These are phyloP conservation scores for Ceratocystis eucalypticola DNA, from an alignment of 2,329 filamentous ascomycete genomes.

Conservation along the genomic window DNA sequence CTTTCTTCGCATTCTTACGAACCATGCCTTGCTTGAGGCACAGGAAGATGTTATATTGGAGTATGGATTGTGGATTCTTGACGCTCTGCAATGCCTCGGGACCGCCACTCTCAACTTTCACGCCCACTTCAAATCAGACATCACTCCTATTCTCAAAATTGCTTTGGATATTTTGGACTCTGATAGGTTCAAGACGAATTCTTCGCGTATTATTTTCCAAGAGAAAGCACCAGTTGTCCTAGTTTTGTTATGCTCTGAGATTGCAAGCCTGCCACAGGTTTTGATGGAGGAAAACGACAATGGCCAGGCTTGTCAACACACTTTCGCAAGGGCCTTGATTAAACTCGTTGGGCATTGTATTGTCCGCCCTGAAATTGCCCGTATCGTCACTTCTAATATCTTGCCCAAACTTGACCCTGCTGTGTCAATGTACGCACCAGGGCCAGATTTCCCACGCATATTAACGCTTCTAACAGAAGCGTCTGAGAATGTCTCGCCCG, in stretches of 20 bases:
- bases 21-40: conserved; percentile 28
- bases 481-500: conserved; percentile 1
- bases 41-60: conserved; percentile 26
- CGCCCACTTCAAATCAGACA: conserved; percentile 23
- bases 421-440: not conserved
- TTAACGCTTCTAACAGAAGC: conserved; percentile 12
- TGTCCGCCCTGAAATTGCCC: conserved; percentile 6
- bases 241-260: conserved; percentile 32
- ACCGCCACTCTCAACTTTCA: conserved; percentile 30
- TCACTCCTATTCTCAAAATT: conserved; percentile 29
- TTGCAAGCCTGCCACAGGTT: conserved; percentile 26
- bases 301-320: conserved; percentile 25
- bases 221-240: conserved; percentile 23
- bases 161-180: conserved; percentile 27
- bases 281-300: conserved; percentile 24
- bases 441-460: conserved; percentile 9
- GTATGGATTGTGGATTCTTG: conserved; percentile 37
- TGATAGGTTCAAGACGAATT: conserved; percentile 9
- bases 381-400: conserved; percentile 15
- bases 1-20: conserved; percentile 33
- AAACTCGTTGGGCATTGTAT: conserved; percentile 26
- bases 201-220: conserved; percentile 9
- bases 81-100: conserved; percentile 34
- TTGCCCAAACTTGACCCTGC: conserved; percentile 11
- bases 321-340: conserved; percentile 30